Conservation (phyloP, 305 asterid genomes). For the Plantago coronopus region DNA sequence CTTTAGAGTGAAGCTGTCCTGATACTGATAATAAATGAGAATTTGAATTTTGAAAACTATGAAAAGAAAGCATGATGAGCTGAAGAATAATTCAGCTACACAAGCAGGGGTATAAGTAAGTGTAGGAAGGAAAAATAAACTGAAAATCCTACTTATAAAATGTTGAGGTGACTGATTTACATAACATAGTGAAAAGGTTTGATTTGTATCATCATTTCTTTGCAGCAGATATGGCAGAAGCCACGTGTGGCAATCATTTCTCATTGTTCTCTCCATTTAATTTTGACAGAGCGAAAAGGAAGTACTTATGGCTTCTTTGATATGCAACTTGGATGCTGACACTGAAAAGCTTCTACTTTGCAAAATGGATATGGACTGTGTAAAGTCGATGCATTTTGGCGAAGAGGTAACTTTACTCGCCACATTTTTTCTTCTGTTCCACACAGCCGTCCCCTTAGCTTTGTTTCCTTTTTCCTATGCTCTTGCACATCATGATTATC, state of each 20-base stretch:
- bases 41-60: too few species aligned
- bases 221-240: not conserved
- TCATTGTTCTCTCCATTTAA: conserved; percentile 19
- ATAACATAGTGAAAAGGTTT: not conserved
- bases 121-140: too few species aligned
- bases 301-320: conserved; percentile 81
- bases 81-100: too few species aligned
- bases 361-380: conserved; percentile 88
- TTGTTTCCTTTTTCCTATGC: not conserved
- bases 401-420: conserved; percentile 58
- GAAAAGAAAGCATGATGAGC: too few species aligned
- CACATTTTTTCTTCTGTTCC: not conserved
- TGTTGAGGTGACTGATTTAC: too few species aligned
- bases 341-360: conserved; percentile 80
- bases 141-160: too few species aligned
- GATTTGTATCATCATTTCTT: not conserved
- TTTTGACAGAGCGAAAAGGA: conserved; percentile 68
- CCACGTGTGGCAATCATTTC: not conserved
- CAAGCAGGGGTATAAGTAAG: too few species aligned
- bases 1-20: too few species aligned
- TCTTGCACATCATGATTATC: not conserved
- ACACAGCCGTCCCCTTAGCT: not conserved
- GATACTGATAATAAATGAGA: too few species aligned
- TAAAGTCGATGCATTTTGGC: conserved; percentile 73
- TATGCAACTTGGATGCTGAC: conserved; percentile 72